Evolutionary conservation across 2,329 filamentous ascomycete genomes (phyloP), one percentile per base, ranked within the genome.

Genomic region (Penicillium sp.): DNA sequence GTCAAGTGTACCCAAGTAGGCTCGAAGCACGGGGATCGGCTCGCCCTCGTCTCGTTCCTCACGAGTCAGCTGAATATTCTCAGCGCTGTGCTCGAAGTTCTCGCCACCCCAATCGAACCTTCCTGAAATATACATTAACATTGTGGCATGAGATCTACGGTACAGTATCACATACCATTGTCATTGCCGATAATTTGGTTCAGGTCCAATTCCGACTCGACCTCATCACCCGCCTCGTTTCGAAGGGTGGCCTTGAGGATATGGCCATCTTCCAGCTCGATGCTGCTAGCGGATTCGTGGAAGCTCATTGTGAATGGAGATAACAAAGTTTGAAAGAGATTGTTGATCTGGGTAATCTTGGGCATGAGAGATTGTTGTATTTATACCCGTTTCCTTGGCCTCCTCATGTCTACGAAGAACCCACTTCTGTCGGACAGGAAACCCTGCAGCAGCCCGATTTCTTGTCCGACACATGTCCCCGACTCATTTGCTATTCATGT

Each of bases 171-270:
- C 25, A 19, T 61, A 82, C 83, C 84, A 60, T 85, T 69, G 54
- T 80, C 64, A 76, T 86, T 86, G 38, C 84, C 83, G 52, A 86
- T 76, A 68, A 74, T 69, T 2, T 75, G 52, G 74, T 86, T 80
- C 61, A 86, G 79, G 69, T 85, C 76, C 55, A 84, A 69, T 69
- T 79, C 73, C 13, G 78, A 69, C 26, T 85, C 79, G 28, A 78
- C 67, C 55, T 70, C 72, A 0, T 83, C 78, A 45, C 81, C 83
- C 6, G 81, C 71, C 3, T 60, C 75, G 54, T 77, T 77, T 16
- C 61, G 69, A 52, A 83, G 80, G 51, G 71, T 64, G 60, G 79
- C 81, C 28, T 65, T 73, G 60, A 86, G 83, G 67, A 82, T 80
- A 72, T 81, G 78, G 65, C 76, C 78, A 65, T 85, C 79, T 52